phyloP scores from a whole-genome alignment of 169 alveolate species.

The Plasmodium malariae region DNA sequence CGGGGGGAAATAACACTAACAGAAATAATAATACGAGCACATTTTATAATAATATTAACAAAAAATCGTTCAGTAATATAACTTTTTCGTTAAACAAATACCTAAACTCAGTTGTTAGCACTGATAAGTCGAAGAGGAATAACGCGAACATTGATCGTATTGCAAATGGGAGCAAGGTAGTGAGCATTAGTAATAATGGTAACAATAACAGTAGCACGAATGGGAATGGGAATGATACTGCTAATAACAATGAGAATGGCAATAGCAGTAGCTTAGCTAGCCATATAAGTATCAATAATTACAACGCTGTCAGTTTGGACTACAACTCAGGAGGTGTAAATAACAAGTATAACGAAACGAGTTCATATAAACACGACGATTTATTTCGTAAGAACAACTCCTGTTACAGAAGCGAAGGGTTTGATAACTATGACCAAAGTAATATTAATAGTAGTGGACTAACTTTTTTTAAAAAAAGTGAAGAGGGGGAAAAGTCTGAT shows the following conservation, averaged over 20 bases:
- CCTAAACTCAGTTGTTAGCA: slow-evolving; percentile 11
- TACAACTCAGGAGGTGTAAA: no score
- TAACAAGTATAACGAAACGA: no score
- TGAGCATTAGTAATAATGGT: not conserved
- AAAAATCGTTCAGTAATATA: slow-evolving; percentile 33
- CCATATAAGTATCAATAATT: not conserved
- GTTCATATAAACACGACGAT: no score
- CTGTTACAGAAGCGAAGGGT: no score
- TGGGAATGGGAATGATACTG: not conserved
- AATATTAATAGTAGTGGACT: no score
- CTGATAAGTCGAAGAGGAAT: slow-evolving; percentile 2
- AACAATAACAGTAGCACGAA: not conserved
- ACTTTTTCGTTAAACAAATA: slow-evolving; percentile 58
- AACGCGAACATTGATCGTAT: slow-evolving; percentile 1
- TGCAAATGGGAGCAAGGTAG: not conserved
- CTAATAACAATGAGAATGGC: not conserved
- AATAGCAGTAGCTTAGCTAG: not conserved
- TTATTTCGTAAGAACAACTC: no score
- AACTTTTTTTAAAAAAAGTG: no score
- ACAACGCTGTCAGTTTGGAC: no score
- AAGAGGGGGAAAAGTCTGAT: no score
- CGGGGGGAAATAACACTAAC: no score
- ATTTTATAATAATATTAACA: slow-evolving; percentile 12
- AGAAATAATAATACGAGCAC: not conserved
- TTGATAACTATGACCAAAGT: no score